Evolutionary conservation across 441 rosid species (phyloP).

Genomic region (Jatropha multifida): DNA sequence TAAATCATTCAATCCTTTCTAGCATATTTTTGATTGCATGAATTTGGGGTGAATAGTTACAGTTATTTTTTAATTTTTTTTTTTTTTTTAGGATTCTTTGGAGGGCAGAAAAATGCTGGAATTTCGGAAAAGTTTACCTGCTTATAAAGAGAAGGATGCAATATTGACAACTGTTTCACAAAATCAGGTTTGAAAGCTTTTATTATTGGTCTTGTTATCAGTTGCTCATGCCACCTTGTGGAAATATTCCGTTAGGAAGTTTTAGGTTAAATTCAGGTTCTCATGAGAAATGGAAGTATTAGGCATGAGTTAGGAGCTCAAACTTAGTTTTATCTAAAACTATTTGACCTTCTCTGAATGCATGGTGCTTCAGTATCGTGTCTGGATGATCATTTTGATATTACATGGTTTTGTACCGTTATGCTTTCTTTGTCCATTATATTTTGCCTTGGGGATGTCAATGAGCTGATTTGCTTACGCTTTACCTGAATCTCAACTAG

Average conservation of each 20-base stretch:
- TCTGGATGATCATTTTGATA: not conserved
- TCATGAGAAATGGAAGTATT: not conserved
- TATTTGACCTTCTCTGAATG: not conserved
- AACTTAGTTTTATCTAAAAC: not conserved
- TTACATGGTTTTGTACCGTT: not conserved
- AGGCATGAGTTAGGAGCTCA: not conserved
- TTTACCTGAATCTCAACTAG: not conserved
- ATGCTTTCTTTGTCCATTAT: not conserved
- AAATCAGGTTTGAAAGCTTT: conserved; percentile 57
- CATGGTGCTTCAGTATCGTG: not conserved
- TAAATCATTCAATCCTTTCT: conserved; percentile 8
- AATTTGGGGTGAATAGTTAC: conserved; percentile 6
- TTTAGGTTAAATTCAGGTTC: not conserved
- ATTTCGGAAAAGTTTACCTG: conserved; percentile 75
- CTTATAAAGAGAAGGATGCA: conserved; percentile 69
- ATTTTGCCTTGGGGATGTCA: not conserved
- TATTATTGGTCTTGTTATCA: conserved; percentile 12
- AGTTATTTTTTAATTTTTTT: conserved; percentile 16
- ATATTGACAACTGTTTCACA: conserved; percentile 55
- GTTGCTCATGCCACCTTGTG: not conserved
- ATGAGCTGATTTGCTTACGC: not conserved
- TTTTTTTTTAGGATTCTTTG: conserved; percentile 47
- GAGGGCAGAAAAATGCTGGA: conserved; percentile 67
- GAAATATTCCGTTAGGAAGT: not conserved
- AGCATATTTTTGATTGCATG: conserved; percentile 14